Base-by-base conservation (phyloP, 805 yeast species). In the Candida vaughaniae region DNA sequence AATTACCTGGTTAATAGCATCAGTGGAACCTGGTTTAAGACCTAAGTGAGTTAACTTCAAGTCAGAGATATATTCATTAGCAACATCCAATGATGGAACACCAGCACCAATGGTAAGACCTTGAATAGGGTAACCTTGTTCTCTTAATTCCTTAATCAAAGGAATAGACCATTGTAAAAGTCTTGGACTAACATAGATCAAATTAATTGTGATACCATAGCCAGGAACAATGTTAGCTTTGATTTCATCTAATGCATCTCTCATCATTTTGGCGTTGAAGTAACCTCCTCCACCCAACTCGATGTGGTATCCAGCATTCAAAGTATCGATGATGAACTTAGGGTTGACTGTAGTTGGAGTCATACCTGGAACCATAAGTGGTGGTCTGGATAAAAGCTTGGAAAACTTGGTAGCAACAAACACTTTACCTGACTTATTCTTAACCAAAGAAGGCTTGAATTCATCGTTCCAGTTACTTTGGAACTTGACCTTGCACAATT, bases 271-370 rank as follows among this genome's bases (percentile, higher is more conserved):
- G 46, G 95, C 82, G 41, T 72, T 62, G 66, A 91, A 93, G 68
- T 93, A 93, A 56, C 98, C 99, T 75, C 99, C 99, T 65, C 99
- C 99, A 33, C 95, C 99, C 56, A 93, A 76, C 72, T 93, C 99
- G 55, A 91, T 88, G 60, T 88, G 95, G 71, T 90, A 93, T 45
- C 99, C 99, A 34, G 98, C 89, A 60, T 90, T 89, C 57, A 90
- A 76, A 19, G 97, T 83, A 22, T 96, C 95, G 44, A 95, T 84
- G 41, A 93, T 95, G 54, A 93, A 90, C 45, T 86, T 90, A 31
- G 98, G 93, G 49, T 86, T 83, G 39, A 90, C 97, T 22, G 99
- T 93, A 29, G 95, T 80, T 60, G 99, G 99, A 27, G 99, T 93
- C 99, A 93, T 93, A 71, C 99, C 99, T 25, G 99, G 96, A 51